These are phyloP conservation scores for Aspergillus sp. DNA, from an alignment of 2,329 filamentous ascomycete genomes.

Conservation along the genomic window DNA sequence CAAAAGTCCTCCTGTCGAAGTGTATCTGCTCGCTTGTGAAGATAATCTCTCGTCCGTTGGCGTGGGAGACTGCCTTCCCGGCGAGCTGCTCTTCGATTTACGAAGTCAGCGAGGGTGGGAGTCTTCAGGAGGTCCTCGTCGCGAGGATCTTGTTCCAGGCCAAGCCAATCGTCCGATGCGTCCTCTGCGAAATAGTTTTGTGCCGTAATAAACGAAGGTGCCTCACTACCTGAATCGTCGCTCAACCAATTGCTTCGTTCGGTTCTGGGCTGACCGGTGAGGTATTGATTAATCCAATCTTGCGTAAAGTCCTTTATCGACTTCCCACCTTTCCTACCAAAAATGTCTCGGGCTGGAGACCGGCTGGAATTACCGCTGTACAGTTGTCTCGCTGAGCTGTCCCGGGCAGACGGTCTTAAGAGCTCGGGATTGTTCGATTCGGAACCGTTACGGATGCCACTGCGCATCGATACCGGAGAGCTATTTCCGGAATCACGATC, in stretches of 20 bases:
- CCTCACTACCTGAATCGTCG: slow-evolving; percentile 73
- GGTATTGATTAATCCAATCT: slow-evolving; percentile 83
- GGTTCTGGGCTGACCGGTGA: slow-evolving; percentile 67
- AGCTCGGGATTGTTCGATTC: slow-evolving; percentile 31
- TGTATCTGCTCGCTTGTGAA: slow-evolving; percentile 45
- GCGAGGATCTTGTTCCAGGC: slow-evolving; percentile 41
- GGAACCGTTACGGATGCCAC: slow-evolving; percentile 25
- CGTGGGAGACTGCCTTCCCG: slow-evolving; percentile 25
- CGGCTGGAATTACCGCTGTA: slow-evolving; percentile 30
- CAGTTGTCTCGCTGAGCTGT: slow-evolving; percentile 25
- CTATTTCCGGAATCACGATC: slow-evolving; percentile 35
- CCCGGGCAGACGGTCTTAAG: slow-evolving; percentile 31
- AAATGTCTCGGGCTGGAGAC: slow-evolving; percentile 28
- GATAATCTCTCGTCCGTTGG: slow-evolving; percentile 34
- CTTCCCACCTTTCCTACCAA: slow-evolving; percentile 32
- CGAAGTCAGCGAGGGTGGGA: slow-evolving; percentile 42
- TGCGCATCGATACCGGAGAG: slow-evolving; percentile 38
- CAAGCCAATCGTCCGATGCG: slow-evolving; percentile 47
- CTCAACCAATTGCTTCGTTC: slow-evolving; percentile 83
- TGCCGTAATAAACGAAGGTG: slow-evolving; percentile 60
- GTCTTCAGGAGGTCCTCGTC: slow-evolving; percentile 45
- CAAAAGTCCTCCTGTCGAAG: slow-evolving; percentile 48
- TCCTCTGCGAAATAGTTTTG: slow-evolving; percentile 46
- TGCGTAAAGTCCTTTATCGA: slow-evolving; percentile 66
- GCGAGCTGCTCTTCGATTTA: slow-evolving; percentile 27